A percentile compares a stretch with the other conserved stretches of the same genome.
Evolutionary conservation across 1,284 basidiomycete genomes (phyloP).

Genomic region (Rhodotorula sp.): DNA sequence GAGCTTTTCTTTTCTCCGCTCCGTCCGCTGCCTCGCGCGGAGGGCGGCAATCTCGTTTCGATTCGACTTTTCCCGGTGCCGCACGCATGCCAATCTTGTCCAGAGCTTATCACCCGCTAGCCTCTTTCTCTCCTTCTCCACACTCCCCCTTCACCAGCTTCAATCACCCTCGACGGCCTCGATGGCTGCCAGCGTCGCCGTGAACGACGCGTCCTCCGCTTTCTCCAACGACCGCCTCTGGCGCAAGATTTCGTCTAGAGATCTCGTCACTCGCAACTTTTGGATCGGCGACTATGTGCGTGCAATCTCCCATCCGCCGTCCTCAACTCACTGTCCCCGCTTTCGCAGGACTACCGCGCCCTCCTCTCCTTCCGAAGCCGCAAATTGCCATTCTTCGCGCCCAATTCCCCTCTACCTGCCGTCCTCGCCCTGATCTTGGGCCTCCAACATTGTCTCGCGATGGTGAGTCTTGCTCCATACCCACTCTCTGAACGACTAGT

Average conservation of each 20-base stretch:
- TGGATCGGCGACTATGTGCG: slow-evolving; percentile 28
- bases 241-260: neutral
- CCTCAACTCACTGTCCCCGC: neutral
- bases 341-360: slow-evolving; percentile 11
- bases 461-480: slow-evolving; percentile 19
- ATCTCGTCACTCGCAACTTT: slow-evolving; percentile 1
- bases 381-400: slow-evolving; percentile 19
- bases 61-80: neutral
- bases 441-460: slow-evolving; percentile 46
- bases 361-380: slow-evolving; percentile 4
- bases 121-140: neutral
- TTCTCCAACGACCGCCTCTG: neutral
- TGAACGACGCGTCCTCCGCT: neutral
- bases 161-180: neutral
- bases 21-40: neutral
- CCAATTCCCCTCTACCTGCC: slow-evolving; percentile 9
- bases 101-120: neutral
- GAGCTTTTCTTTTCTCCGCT: neutral
- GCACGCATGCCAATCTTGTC: neutral
- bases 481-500: neutral
- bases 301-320: neutral
- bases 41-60: no score
- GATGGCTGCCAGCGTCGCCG: neutral
- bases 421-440: slow-evolving; percentile 32
- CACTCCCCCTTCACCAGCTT: neutral